Percentiles rank a stretch among this genome's conserved stretches.
These are phyloP conservation scores for Aspergillus alliaceus DNA, from an alignment of 2,329 filamentous ascomycete species.

Conservation along the genomic window DNA sequence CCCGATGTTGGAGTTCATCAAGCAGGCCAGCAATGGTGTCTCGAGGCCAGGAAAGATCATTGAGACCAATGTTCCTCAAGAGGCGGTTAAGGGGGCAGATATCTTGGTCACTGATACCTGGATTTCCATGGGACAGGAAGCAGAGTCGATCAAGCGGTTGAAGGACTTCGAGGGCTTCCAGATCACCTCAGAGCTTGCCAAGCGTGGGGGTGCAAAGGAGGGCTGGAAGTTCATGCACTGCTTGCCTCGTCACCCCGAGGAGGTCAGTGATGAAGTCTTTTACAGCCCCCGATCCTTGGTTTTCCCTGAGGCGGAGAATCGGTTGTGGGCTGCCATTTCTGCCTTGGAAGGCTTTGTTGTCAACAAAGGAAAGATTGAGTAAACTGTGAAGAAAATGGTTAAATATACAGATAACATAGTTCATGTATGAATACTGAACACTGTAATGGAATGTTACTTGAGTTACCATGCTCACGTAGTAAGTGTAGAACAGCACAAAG, in stretches of 20 bases:
- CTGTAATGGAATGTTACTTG: not conserved
- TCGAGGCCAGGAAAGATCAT: slow-evolving; percentile 63
- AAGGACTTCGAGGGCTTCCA: slow-evolving; percentile 87
- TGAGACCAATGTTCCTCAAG: slow-evolving; percentile 78
- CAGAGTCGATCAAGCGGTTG: slow-evolving; percentile 73
- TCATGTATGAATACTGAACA: not conserved
- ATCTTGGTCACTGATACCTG: slow-evolving; percentile 95
- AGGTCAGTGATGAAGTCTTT: slow-evolving; percentile 93
- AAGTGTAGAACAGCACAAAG: not conserved
- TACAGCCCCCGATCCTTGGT: slow-evolving; percentile 83
- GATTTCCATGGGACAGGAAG: slow-evolving; percentile 98
- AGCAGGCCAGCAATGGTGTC: slow-evolving; percentile 59
- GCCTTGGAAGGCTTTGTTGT: slow-evolving; percentile 86
- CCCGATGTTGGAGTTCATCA: slow-evolving; percentile 72
- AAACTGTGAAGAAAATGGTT: not conserved
- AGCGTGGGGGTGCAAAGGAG: slow-evolving; percentile 79
- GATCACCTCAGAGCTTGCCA: slow-evolving; percentile 81
- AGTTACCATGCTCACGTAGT: not conserved
- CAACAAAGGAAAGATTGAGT: slow-evolving; percentile 78
- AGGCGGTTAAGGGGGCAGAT: slow-evolving; percentile 81
- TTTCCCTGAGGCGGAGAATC: slow-evolving; percentile 92
- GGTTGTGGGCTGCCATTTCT: slow-evolving; percentile 86
- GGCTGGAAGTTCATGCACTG: slow-evolving; percentile 99
- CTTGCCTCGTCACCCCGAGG: slow-evolving; percentile 84
- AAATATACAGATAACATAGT: not conserved